Conservation (phyloP, 2,329 filamentous ascomycete species). For the Alternaria triticimaculans region DNA sequence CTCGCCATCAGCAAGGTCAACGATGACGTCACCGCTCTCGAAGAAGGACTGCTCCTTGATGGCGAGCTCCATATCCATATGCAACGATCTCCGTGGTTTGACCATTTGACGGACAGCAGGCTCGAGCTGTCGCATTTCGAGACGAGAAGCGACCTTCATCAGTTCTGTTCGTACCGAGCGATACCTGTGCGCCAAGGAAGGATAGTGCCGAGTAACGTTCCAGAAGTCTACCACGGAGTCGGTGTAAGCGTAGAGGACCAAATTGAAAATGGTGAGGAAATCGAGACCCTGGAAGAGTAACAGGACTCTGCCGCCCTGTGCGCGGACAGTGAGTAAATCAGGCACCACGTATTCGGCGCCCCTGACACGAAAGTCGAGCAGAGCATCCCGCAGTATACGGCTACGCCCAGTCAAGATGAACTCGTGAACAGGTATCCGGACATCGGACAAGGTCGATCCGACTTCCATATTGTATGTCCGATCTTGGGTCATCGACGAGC, state of each 20-base stretch:
- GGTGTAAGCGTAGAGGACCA: constrained; percentile 81
- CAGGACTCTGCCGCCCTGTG: constrained; percentile 59
- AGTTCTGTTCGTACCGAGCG: constrained; percentile 82
- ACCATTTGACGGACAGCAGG: constrained; percentile 78
- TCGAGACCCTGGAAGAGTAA: constrained; percentile 76
- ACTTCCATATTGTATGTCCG: constrained; percentile 54
- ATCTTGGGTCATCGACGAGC: constrained; percentile 46
- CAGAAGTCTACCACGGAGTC: constrained; percentile 84
- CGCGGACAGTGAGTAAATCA: constrained; percentile 66
- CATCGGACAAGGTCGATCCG: constrained; percentile 67
- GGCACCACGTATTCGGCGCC: constrained; percentile 62
- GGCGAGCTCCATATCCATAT: constrained; percentile 73
- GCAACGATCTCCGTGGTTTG: constrained; percentile 67
- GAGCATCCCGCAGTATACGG: constrained; percentile 64
- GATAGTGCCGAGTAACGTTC: constrained; percentile 74
- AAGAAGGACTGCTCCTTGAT: constrained; percentile 74
- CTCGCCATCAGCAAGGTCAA: constrained; percentile 77
- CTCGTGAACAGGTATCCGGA: constrained; percentile 80
- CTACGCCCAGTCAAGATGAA: constrained; percentile 82
- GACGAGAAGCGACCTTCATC: constrained; percentile 79
- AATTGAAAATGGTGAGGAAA: constrained; percentile 77
- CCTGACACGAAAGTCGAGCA: constrained; percentile 64
- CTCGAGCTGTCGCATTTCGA: constrained; percentile 77
- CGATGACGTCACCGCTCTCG: constrained; percentile 76
- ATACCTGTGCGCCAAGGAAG: constrained; percentile 72